These are phyloP conservation scores for Fusarium nodosum DNA, from an alignment of 2,329 filamentous ascomycete species.

Conservation along the genomic window DNA sequence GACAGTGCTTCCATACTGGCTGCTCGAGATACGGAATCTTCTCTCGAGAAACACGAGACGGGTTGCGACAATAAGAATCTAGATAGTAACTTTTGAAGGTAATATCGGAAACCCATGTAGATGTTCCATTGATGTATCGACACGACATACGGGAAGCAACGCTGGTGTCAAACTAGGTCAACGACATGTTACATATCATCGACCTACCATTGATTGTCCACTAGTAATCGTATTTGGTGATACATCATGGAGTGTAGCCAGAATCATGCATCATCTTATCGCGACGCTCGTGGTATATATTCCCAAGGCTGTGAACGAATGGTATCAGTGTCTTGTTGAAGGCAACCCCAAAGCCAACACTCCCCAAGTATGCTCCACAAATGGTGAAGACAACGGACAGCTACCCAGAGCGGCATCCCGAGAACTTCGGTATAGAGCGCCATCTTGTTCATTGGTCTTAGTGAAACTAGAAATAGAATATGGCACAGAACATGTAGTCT, in stretches of 20 bases:
- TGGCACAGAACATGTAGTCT: not conserved
- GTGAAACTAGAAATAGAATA: conserved; percentile 6
- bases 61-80: not conserved
- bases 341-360: not conserved
- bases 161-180: not conserved
- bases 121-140: conserved; percentile 6
- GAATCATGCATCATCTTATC: conserved; percentile 10
- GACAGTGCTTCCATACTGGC: conserved; percentile 9
- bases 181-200: conserved; percentile 13
- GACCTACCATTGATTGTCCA: conserved; percentile 4
- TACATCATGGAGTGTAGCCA: conserved; percentile 10
- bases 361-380: conserved; percentile 3
- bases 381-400: not conserved
- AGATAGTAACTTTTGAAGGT: not conserved
- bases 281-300: not conserved
- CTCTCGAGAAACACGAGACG: not conserved
- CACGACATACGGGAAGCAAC: conserved; percentile 15
- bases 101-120: not conserved
- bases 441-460: conserved; percentile 12
- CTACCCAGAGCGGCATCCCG: conserved; percentile 28
- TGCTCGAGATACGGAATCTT: conserved; percentile 15
- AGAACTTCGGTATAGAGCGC: conserved; percentile 17
- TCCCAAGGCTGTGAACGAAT: not conserved
- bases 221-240: conserved; percentile 3
- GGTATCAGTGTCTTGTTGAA: not conserved